phyloP scores from a whole-genome alignment of 768 basidiomycete species.

The Suillus lakei region DNA sequence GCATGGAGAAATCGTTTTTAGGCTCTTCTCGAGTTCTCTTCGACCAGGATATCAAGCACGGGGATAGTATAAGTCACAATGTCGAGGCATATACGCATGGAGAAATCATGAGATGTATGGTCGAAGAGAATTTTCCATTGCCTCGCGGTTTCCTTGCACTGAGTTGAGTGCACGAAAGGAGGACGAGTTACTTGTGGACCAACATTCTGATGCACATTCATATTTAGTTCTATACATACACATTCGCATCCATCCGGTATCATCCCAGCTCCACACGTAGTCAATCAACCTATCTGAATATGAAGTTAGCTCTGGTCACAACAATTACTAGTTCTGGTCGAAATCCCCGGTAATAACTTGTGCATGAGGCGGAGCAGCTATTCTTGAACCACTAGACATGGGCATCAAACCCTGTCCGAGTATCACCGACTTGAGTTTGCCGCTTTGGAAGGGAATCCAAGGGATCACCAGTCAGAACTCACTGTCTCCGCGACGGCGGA shows the following conservation, averaged over 20 bases:
- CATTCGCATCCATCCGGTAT: neutral
- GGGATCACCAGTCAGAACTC: neutral
- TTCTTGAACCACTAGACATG: constrained; percentile 1
- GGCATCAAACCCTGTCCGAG: constrained; percentile 2
- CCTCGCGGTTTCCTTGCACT: constrained; percentile 3
- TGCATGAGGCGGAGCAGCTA: neutral
- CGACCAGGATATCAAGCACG: neutral
- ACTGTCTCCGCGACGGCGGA: constrained; percentile 37
- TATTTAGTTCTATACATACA: neutral
- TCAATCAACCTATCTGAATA: constrained; percentile 1
- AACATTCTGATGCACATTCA: neutral
- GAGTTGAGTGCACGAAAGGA: neutral
- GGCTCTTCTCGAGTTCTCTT: neutral
- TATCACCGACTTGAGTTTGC: constrained; percentile 1
- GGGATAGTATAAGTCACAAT: neutral
- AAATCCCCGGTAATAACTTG: neutral
- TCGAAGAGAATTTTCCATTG: neutral
- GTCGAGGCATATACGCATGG: neutral
- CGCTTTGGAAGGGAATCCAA: neutral
- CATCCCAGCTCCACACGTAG: constrained; percentile 1
- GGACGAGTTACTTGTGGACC: neutral
- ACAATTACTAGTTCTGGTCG: constrained; percentile 4
- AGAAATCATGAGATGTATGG: constrained; percentile 2
- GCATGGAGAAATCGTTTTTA: neutral
- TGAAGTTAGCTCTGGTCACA: neutral